Conservation (phyloP, 305 asterid genomes). For the Rubia peregrina region DNA sequence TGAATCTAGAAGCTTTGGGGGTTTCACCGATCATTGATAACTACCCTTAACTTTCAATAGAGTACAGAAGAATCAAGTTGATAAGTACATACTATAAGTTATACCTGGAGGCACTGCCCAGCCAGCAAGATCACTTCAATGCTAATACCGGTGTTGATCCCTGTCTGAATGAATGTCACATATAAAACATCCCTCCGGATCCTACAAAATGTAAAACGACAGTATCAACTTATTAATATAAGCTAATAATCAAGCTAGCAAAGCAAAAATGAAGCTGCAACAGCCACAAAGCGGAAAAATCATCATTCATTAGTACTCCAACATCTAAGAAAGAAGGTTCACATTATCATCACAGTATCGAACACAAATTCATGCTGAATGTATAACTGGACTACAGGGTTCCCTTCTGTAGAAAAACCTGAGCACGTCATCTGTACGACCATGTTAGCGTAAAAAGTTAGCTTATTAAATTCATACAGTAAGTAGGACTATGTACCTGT, state of each 20-base stretch:
- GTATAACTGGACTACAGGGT: too few relatives aligned
- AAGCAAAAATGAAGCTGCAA: background rate
- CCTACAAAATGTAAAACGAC: conserved; percentile 30
- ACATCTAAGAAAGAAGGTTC: too few relatives aligned
- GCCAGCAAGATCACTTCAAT: conserved; percentile 78
- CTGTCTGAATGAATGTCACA: conserved; percentile 85
- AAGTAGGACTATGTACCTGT: too few relatives aligned
- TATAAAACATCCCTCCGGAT: conserved; percentile 87
- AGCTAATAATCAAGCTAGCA: conserved; percentile 6
- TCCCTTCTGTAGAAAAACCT: too few relatives aligned
- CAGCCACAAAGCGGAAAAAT: too few relatives aligned
- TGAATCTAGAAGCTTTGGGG: background rate
- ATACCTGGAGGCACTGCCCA: conserved; percentile 90
- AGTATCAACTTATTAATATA: background rate
- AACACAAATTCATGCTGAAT: too few relatives aligned
- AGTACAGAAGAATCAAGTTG: conserved; percentile 8
- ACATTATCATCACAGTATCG: too few relatives aligned
- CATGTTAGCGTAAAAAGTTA: too few relatives aligned
- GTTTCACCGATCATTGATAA: background rate
- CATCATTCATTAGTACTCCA: too few relatives aligned
- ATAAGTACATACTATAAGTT: conserved; percentile 4
- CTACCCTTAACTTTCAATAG: background rate
- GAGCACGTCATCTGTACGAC: too few relatives aligned
- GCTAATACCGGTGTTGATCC: conserved; percentile 80
- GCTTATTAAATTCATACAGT: too few relatives aligned